Conservation (phyloP, 1,284 basidiomycete genomes). For the Agaricales sp. region DNA sequence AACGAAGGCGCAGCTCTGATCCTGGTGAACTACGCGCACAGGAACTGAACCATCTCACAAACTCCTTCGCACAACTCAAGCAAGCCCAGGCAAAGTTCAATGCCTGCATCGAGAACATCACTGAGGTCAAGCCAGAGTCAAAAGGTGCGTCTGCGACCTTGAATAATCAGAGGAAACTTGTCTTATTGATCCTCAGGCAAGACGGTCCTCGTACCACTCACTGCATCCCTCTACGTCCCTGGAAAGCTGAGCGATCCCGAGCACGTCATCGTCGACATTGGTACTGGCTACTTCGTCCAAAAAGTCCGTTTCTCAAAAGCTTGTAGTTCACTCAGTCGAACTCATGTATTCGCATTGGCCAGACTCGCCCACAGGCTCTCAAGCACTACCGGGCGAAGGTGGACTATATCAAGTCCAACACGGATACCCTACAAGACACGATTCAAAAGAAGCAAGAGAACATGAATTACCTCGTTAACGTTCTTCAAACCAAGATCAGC, state of each 20-base stretch:
- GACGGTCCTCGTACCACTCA: conserved; percentile 84
- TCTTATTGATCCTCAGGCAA: conserved; percentile 60
- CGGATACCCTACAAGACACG: conserved; percentile 77
- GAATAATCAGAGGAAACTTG: no score
- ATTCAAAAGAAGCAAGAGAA: conserved; percentile 88
- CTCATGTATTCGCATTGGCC: conserved; percentile 4
- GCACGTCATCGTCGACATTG: conserved; percentile 90
- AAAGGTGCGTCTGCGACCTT: conserved; percentile 37
- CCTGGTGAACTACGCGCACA: conserved; percentile 22
- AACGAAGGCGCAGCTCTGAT: conserved; percentile 3
- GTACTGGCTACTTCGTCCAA: conserved; percentile 94
- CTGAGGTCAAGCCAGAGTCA: conserved; percentile 69
- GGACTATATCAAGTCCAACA: conserved; percentile 69
- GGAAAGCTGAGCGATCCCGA: conserved; percentile 80
- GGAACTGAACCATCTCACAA: conserved; percentile 90
- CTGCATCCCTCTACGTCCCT: conserved; percentile 91
- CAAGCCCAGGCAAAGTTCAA: conserved; percentile 91
- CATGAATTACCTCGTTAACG: conserved; percentile 59
- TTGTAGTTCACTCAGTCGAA: background rate
- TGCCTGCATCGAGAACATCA: conserved; percentile 75
- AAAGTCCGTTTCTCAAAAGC: conserved; percentile 48
- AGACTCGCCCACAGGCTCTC: conserved; percentile 74
- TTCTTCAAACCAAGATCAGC: conserved; percentile 74
- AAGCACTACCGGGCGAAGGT: conserved; percentile 73
- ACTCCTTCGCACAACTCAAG: conserved; percentile 88